phyloP scores from a whole-genome alignment of 2,329 filamentous ascomycete species.

The Dichotomopilus funicola region DNA sequence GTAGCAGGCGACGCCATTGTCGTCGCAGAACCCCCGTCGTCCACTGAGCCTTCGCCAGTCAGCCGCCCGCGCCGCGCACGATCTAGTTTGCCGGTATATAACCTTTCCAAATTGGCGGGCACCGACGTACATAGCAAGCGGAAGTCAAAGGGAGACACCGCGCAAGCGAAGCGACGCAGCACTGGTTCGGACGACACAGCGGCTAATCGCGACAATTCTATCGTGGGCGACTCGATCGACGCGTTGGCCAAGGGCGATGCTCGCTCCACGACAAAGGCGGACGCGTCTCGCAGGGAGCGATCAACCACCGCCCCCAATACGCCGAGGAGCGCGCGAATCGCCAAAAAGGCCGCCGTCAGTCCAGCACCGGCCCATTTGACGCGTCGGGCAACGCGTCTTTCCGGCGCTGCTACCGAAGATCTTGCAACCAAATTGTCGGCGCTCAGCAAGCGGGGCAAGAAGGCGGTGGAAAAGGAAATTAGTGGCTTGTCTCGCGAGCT shows the following conservation, averaged over 20 bases:
- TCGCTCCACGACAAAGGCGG: constrained; percentile 33
- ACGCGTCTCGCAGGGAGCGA: constrained; percentile 42
- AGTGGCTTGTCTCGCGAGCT: constrained; percentile 51
- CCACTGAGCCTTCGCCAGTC: constrained; percentile 24
- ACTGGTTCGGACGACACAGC: constrained; percentile 39
- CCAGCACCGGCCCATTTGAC: constrained; percentile 24
- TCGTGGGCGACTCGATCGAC: constrained; percentile 13
- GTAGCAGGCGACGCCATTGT: constrained; percentile 19
- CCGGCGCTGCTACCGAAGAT: constrained; percentile 38
- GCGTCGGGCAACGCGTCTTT: constrained; percentile 41
- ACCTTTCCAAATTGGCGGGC: constrained; percentile 56
- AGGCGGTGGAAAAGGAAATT: constrained; percentile 43
- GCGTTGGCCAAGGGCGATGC: constrained; percentile 23
- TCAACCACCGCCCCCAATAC: constrained; percentile 35
- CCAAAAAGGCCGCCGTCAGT: constrained; percentile 28
- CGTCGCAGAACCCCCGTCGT: constrained; percentile 15
- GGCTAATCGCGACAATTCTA: constrained; percentile 3
- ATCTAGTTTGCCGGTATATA: constrained; percentile 56
- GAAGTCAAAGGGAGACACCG: constrained; percentile 45
- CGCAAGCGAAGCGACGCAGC: constrained; percentile 34
- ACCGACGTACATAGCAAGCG: constrained; percentile 54
- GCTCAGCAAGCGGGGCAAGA: constrained; percentile 55
- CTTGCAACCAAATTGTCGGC: constrained; percentile 44
- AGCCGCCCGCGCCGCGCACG: constrained; percentile 50
- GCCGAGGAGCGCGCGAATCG: constrained; percentile 30